phyloP scores from a whole-genome alignment of 176 grass and related monocot genomes.

The Lolium perenne region DNA sequence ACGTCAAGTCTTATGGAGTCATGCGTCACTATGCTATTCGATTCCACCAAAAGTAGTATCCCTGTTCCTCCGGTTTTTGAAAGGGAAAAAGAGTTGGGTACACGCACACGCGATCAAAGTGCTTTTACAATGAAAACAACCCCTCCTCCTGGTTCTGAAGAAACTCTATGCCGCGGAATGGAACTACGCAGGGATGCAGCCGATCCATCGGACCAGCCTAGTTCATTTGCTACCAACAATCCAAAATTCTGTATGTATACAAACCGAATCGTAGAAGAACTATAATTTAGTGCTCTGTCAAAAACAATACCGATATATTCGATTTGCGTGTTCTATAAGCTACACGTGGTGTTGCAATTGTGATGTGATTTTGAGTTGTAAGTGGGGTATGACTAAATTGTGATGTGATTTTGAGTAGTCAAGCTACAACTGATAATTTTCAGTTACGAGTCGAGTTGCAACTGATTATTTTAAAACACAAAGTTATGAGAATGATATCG shows the following conservation, averaged over 20 bases:
- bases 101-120: constrained; percentile 1
- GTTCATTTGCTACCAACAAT: background rate
- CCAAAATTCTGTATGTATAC: background rate
- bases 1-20: background rate
- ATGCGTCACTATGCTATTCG: background rate
- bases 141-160: background rate
- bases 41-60: background rate
- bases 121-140: background rate
- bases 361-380: too few relatives aligned
- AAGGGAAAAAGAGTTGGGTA: background rate
- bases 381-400: too few relatives aligned
- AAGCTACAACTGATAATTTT: too few relatives aligned
- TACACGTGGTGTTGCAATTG: too few relatives aligned
- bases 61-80: background rate
- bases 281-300: too few relatives aligned
- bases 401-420: too few relatives aligned
- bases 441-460: too few relatives aligned
- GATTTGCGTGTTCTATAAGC: too few relatives aligned
- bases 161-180: too few relatives aligned
- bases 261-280: background rate
- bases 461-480: too few relatives aligned
- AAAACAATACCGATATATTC: too few relatives aligned
- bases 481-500: too few relatives aligned
- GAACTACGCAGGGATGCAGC: background rate
- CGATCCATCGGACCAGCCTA: background rate